Percentiles rank a stretch among this genome's conserved stretches.
These are phyloP conservation scores for Boletellus deceptivus DNA, from an alignment of 1,284 basidiomycete genomes.

Conservation along the genomic window DNA sequence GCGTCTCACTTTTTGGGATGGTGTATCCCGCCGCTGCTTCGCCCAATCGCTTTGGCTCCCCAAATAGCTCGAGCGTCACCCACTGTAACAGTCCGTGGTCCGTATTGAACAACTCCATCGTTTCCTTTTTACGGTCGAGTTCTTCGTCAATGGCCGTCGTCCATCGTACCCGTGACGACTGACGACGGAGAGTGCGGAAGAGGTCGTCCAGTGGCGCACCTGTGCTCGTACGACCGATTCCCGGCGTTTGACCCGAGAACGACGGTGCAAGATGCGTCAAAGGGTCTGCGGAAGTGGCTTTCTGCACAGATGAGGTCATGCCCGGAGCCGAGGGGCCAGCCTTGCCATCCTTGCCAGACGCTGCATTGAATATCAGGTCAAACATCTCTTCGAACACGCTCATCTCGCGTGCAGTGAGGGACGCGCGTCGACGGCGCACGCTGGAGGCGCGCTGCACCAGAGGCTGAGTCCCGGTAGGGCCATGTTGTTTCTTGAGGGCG, in stretches of 20 bases:
- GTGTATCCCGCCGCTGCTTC: slow-evolving; percentile 39
- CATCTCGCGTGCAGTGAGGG: slow-evolving; percentile 67
- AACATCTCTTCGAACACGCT: slow-evolving; percentile 71
- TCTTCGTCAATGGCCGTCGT: slow-evolving; percentile 52
- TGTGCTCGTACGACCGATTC: slow-evolving; percentile 14
- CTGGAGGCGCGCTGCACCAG: slow-evolving; percentile 15
- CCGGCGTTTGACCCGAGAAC: slow-evolving; percentile 6
- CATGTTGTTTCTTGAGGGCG: neutral
- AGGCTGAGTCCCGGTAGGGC: neutral
- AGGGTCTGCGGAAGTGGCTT: neutral
- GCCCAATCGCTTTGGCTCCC: slow-evolving; percentile 49
- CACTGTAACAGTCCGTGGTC: slow-evolving; percentile 77
- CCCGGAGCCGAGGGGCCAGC: neutral
- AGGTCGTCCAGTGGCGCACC: slow-evolving; percentile 28
- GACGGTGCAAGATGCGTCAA: neutral
- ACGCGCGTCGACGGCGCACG: slow-evolving; percentile 42
- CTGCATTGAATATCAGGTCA: slow-evolving; percentile 63
- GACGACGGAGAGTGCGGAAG: slow-evolving; percentile 44
- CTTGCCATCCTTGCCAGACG: slow-evolving; percentile 35
- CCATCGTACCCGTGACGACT: slow-evolving; percentile 49
- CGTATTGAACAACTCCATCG: slow-evolving; percentile 66
- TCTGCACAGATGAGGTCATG: slow-evolving; percentile 7
- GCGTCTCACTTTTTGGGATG: neutral
- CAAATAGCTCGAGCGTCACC: slow-evolving; percentile 72
- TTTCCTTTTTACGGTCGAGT: slow-evolving; percentile 75